A percentile compares a stretch with the other conserved stretches of the same genome.
These are phyloP conservation scores for Pleurostoma richardsiae DNA, from an alignment of 2,329 filamentous ascomycete species.

Conservation along the genomic window DNA sequence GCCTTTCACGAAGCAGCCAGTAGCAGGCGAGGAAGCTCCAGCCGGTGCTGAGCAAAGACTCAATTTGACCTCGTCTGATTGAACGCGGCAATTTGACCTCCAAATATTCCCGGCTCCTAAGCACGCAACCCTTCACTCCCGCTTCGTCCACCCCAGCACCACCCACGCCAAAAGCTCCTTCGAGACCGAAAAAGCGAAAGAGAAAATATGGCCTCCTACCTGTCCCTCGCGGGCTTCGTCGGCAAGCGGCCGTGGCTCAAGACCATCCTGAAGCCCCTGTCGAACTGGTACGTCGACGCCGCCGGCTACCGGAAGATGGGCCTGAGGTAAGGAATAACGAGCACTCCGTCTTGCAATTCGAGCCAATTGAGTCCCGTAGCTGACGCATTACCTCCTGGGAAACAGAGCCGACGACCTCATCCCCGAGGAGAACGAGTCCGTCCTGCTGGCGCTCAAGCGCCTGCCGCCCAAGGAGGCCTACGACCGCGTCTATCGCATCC, in stretches of 20 bases:
- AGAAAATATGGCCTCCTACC: slow-evolving; percentile 58
- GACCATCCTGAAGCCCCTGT: slow-evolving; percentile 72
- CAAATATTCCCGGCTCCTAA: background rate
- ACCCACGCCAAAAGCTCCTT: too few relatives aligned
- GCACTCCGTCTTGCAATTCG: background rate
- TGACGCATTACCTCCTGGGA: background rate
- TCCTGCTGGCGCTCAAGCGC: slow-evolving; percentile 85
- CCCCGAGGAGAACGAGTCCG: slow-evolving; percentile 82
- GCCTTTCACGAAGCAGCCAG: background rate
- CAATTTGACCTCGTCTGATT: background rate
- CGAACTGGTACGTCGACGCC: slow-evolving; percentile 84
- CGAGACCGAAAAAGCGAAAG: too few relatives aligned
- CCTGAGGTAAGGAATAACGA: slow-evolving; percentile 58
- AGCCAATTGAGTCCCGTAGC: background rate
- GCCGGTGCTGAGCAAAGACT: background rate
- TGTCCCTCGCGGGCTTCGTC: slow-evolving; percentile 71
- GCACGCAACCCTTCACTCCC: background rate
- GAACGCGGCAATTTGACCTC: background rate
- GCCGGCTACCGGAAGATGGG: slow-evolving; percentile 91
- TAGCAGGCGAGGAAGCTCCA: background rate
- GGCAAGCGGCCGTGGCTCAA: slow-evolving; percentile 81
- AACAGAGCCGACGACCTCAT: slow-evolving; percentile 88
- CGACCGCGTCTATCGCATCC: slow-evolving; percentile 95
- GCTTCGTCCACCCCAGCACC: too few relatives aligned
- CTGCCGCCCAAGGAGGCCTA: slow-evolving; percentile 87